Base-by-base conservation (phyloP, 495 filamentous ascomycete species). In the Aspergillus saccharolyticus region DNA sequence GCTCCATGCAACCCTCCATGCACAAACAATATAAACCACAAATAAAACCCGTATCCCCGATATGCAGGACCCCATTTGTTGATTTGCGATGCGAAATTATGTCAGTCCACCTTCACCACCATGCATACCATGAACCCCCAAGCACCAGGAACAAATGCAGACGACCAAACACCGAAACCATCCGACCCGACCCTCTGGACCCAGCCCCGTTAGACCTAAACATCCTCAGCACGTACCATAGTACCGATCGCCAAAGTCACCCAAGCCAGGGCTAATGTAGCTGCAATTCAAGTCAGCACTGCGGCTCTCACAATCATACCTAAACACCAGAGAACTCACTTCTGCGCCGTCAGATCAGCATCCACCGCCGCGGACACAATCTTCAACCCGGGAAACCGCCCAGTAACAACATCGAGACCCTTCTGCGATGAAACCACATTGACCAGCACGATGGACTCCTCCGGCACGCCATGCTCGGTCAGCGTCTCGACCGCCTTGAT, bases 161-260 rank as follows among this genome's bases (percentile, higher is more conserved):
- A 28, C 22, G 12, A 17, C 19, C 1, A 50, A 28, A 6, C 24
- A 49, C 46, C 46, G 22, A 14, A n/a, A n/a, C n/a, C n/a, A n/a
- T n/a, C 17, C 12, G 10, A 19, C 4, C 45, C 20, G n/a, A 22
- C 10, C 12, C 6, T n/a, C 20, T 15, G n/a, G n/a, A n/a, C n/a
- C n/a, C n/a, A n/a, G n/a, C n/a, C n/a, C n/a, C n/a, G n/a, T n/a
- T n/a, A n/a, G 16, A 9, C 21, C 21, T 15, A 10, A 44, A 25
- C 45, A 22, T 6, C 6, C 21, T 18, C 33, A 17, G 30, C 47
- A 58, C 21, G 61, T 64, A 19, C 63, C 63, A 52, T 66, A 66
- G 28, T 58, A 66, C 30, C 63, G 39, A 54, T 66, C 63, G 9
- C 63, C 63, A 20, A 66, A 66, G 28, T 66, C 63, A 9, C 63